Base-by-base conservation (phyloP, 495 filamentous ascomycete species). In the Hapsidospora chrysogenum region DNA sequence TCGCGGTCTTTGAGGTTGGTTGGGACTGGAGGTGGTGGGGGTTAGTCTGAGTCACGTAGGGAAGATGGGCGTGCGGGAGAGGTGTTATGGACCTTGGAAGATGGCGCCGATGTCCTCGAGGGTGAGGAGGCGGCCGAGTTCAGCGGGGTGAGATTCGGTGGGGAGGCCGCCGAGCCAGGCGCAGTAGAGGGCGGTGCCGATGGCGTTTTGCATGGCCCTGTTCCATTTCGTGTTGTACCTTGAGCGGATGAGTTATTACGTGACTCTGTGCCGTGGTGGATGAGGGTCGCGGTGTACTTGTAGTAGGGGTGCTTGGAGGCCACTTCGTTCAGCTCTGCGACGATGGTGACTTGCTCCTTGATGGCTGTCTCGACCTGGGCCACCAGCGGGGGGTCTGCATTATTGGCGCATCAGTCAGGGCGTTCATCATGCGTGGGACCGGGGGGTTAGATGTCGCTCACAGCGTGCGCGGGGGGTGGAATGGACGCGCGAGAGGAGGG, bases 271-370 rank as follows among this genome's bases (percentile, higher is more conserved):
- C 18, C n/a, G 1, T 17, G 20, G 19, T 11, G 18, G 17, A 3
- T 21, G 16, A 5, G 31, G 19, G 10, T n/a, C 9, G 38, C 26
- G 15, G 33, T 49, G 29, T 47, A 78, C 62, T 92, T 94, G 74
- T 94, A 96, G 59, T 94, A 97, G 0, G 89, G 86, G 47, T 86
- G 75, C 44, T 78, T 61, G 26, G 85, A 83, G 5, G 85, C 79
- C 33, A 82, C 70, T 29, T 58, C 53, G 30, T 74, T 67, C 31
- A 97, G 70, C 36, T 70, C 67, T 15, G 47, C 40, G 17, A 85
- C 58, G 17, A 58, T 64, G 11, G 63, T 53, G 22, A 72, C 53
- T 45, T 78, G 64, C 17, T 70, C 54, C 36, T 57, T 49, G 54
- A 85, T 73, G 38, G 62, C 59, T 20, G 56, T 49, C 40, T 73